Evolutionary conservation across 2,329 filamentous ascomycete genomes (phyloP).

Genomic region (Microdochium bolleyi): DNA sequence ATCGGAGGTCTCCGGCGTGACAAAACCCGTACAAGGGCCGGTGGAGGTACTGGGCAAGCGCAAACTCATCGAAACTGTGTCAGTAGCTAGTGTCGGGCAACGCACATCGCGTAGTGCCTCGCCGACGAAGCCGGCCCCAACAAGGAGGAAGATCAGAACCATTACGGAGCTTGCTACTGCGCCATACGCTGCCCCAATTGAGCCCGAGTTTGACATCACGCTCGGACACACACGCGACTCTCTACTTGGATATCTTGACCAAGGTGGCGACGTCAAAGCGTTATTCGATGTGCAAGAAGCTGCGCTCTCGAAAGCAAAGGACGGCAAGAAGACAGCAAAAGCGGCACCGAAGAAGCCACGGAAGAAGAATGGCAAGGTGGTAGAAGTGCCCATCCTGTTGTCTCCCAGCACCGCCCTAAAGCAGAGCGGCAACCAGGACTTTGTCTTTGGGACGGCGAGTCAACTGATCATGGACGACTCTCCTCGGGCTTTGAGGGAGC

Average conservation of each 20-base stretch:
- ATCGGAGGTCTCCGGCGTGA: conserved; percentile 7
- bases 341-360: conserved; percentile 15
- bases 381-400: conserved; percentile 45
- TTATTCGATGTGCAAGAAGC: conserved; percentile 22
- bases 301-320: conserved; percentile 19
- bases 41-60: conserved; percentile 39
- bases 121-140: conserved; percentile 39
- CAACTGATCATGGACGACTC: conserved; percentile 70
- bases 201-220: conserved; percentile 21
- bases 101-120: conserved; percentile 16
- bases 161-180: conserved; percentile 73
- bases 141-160: conserved; percentile 65
- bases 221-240: conserved; percentile 21
- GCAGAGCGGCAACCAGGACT: conserved; percentile 61
- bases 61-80: conserved; percentile 45
- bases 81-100: conserved; percentile 18
- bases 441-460: conserved; percentile 80
- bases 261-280: conserved; percentile 22
- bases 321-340: conserved; percentile 12
- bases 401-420: conserved; percentile 62
- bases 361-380: conserved; percentile 27
- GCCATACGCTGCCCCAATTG: conserved; percentile 44
- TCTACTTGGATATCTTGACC: conserved; percentile 36
- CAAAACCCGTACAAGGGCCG: conserved; percentile 4
- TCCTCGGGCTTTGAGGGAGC: conserved; percentile 53